These are phyloP conservation scores for Aureobasidium vineae DNA, from an alignment of 2,329 filamentous ascomycete genomes.

Conservation along the genomic window DNA sequence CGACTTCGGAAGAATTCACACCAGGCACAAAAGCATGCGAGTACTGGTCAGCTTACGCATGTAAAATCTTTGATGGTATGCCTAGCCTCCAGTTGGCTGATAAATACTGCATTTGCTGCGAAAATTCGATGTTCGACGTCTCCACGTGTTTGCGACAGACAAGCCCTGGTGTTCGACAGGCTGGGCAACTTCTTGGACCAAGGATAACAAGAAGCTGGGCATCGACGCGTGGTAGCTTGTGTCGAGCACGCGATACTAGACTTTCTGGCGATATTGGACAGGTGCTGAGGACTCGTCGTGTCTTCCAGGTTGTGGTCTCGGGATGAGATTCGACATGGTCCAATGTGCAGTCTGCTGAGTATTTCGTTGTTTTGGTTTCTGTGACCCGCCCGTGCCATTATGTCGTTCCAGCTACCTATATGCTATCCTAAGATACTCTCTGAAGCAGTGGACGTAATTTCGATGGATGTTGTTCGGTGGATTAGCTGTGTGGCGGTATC, in stretches of 20 bases:
- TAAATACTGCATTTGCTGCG: background rate
- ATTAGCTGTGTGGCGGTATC: background rate
- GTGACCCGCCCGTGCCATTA: background rate
- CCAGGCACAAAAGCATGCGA: background rate
- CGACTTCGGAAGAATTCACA: background rate
- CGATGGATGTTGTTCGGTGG: background rate
- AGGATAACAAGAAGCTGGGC: slow-evolving; percentile 1
- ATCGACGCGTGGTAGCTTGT: slow-evolving; percentile 10
- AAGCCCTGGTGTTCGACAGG: background rate
- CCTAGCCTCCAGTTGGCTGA: background rate
- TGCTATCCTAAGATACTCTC: background rate
- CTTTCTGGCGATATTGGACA: background rate
- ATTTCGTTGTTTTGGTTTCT: no score
- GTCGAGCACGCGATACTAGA: slow-evolving; percentile 2
- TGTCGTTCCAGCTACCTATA: background rate
- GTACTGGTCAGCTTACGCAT: no score
- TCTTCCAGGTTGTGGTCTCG: background rate
- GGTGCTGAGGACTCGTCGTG: background rate
- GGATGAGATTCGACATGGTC: background rate
- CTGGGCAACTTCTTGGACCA: slow-evolving; percentile 13
- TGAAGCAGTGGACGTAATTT: background rate
- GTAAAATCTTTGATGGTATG: background rate
- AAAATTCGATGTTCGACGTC: background rate
- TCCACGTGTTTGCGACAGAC: background rate
- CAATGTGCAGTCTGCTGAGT: background rate